phyloP scores from a whole-genome alignment of 2,329 filamentous ascomycete genomes.

The Trichoderma asperellum region DNA sequence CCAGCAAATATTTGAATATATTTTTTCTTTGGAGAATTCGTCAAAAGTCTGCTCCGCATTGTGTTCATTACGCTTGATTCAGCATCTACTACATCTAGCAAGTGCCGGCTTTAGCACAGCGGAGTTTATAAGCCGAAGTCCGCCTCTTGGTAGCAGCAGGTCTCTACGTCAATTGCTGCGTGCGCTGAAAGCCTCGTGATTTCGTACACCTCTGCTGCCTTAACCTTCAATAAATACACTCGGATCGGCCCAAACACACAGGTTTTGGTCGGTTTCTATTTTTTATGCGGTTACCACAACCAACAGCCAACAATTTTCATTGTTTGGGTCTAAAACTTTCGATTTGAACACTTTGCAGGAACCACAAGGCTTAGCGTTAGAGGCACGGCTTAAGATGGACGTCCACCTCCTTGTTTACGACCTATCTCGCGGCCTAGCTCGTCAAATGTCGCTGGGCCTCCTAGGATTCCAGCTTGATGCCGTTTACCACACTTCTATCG shows the following conservation, averaged over 20 bases:
- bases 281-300: neutral
- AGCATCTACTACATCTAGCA: neutral
- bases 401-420: constrained; percentile 80
- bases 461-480: constrained; percentile 75
- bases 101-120: neutral
- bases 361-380: neutral
- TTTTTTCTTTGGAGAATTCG: neutral
- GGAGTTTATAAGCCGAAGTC: constrained; percentile 12
- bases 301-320: neutral
- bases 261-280: neutral
- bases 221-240: neutral
- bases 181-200: constrained; percentile 19
- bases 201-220: constrained; percentile 29
- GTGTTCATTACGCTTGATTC: neutral
- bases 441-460: constrained; percentile 57
- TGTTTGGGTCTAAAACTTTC: neutral
- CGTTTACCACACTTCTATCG: constrained; percentile 91
- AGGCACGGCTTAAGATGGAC: constrained; percentile 59
- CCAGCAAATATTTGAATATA: neutral
- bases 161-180: neutral
- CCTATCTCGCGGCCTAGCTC: constrained; percentile 65
- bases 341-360: neutral
- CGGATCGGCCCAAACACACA: neutral
- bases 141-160: neutral
- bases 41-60: neutral